These are phyloP conservation scores for Gossypium gossypioides DNA, from an alignment of 441 rosid species.

Conservation along the genomic window DNA sequence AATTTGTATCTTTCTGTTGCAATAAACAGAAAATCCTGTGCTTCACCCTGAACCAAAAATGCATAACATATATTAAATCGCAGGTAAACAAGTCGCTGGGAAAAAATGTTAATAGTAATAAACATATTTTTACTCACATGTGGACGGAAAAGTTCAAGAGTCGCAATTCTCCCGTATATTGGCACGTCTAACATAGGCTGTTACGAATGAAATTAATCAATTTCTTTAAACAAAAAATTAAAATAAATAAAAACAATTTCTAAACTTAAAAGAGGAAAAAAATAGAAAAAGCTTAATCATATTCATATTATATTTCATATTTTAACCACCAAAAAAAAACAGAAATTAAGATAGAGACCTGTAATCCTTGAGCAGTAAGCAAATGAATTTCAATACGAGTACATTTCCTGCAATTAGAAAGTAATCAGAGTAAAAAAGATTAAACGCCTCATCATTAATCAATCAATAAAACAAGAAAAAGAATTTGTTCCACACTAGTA, in stretches of 20 bases:
- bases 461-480: not conserved
- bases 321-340: not conserved
- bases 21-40: constrained; percentile 85
- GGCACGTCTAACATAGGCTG: constrained; percentile 98
- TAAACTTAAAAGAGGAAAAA: not conserved
- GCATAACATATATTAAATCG: not conserved
- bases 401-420: constrained; percentile 59
- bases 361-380: constrained; percentile 82
- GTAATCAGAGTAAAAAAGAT: not conserved
- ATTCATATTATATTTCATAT: not conserved
- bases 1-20: constrained; percentile 92
- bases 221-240: too few species aligned
- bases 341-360: constrained; percentile 35
- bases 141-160: constrained; percentile 85
- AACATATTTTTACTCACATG: constrained; percentile 46
- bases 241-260: not conserved
- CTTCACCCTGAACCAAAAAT: constrained; percentile 58
- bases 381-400: constrained; percentile 91
- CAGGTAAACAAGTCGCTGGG: too few species aligned
- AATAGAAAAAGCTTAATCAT: not conserved
- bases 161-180: constrained; percentile 94
- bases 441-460: not conserved
- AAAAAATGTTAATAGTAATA: not conserved
- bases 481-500: not conserved
- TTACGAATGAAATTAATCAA: constrained; percentile 6